Evolutionary conservation across 2,329 filamentous ascomycete genomes (phyloP).

Genomic region (Talaromyces sp.): DNA sequence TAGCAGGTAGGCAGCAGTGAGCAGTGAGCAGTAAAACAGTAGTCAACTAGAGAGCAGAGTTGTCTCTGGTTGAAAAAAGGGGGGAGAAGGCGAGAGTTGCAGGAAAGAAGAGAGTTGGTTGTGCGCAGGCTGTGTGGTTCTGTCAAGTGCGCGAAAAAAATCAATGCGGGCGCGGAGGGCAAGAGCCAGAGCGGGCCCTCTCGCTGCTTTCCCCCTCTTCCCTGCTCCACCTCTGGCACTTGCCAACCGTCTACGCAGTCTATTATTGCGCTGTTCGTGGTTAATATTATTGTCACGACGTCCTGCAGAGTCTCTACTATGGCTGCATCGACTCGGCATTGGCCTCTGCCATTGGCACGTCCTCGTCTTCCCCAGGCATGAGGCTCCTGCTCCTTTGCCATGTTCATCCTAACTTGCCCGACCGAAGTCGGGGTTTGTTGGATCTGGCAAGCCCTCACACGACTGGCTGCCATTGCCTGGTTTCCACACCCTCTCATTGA

Average conservation of each 20-base stretch:
- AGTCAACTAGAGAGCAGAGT: neutral
- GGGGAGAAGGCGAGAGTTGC: neutral
- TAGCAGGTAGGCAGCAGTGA: neutral
- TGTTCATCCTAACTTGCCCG: neutral
- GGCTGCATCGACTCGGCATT: neutral
- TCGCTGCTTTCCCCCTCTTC: neutral
- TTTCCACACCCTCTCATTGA: neutral
- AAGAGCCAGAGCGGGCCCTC: neutral
- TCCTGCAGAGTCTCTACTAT: neutral
- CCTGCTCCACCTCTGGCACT: neutral
- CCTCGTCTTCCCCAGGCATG: neutral
- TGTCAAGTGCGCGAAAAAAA: neutral
- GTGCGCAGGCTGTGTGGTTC: neutral
- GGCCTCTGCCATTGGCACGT: neutral
- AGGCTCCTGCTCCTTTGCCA: neutral
- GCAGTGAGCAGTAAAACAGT: neutral
- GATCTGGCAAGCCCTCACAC: neutral
- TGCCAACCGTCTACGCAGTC: neutral
- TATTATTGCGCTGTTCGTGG: too few relatives aligned
- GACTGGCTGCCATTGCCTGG: neutral
- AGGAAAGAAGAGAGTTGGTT: neutral
- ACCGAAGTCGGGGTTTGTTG: neutral
- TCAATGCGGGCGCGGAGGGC: neutral
- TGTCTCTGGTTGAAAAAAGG: neutral
- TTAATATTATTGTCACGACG: neutral